A percentile compares a stretch with the other conserved stretches of the same genome.
Conservation (phyloP, 345 rosid genomes). For the Psidium guajava region DNA sequence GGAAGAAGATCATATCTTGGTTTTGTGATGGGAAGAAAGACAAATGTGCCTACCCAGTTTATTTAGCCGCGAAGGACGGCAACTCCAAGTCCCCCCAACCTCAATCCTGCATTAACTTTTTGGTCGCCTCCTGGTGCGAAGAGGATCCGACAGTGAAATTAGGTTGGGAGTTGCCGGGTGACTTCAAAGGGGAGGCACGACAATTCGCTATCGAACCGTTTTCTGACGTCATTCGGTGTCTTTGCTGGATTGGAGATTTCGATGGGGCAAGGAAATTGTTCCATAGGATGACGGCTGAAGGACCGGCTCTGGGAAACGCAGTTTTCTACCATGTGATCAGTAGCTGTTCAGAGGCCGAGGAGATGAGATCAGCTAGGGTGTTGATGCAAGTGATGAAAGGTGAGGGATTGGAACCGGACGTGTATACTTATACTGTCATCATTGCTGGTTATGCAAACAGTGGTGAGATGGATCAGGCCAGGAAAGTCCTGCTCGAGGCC, state of each 20-base stretch:
- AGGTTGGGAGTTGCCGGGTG: conserved; percentile 45
- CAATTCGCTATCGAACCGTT: conserved; percentile 57
- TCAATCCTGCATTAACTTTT: conserved; percentile 21
- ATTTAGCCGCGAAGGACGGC: conserved; percentile 35
- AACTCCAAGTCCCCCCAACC: conserved; percentile 15
- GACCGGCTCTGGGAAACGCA: conserved; percentile 77
- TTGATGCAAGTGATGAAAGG: conserved; percentile 52
- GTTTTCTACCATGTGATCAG: conserved; percentile 50
- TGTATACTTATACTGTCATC: conserved; percentile 59
- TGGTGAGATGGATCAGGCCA: conserved; percentile 68
- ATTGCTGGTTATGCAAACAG: conserved; percentile 67
- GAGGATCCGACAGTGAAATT: conserved; percentile 52
- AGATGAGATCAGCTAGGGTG: conserved; percentile 43
- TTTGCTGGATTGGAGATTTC: conserved; percentile 53
- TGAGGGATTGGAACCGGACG: conserved; percentile 72
- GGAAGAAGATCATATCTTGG: conserved; percentile 60
- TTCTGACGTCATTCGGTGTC: conserved; percentile 48
- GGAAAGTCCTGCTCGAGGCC: conserved; percentile 45
- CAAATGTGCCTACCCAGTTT: conserved; percentile 41
- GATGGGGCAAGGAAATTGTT: conserved; percentile 48
- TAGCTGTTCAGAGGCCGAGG: conserved; percentile 46
- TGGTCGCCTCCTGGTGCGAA: conserved; percentile 36
- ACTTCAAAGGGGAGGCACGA: conserved; percentile 29
- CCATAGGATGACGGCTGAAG: conserved; percentile 53
- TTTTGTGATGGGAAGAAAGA: conserved; percentile 52